A percentile compares a stretch with the other conserved stretches of the same genome.
phyloP scores from a whole-genome alignment of 371 early-diverging fungal genomes.

The Phascolomyces articulosus region DNA sequence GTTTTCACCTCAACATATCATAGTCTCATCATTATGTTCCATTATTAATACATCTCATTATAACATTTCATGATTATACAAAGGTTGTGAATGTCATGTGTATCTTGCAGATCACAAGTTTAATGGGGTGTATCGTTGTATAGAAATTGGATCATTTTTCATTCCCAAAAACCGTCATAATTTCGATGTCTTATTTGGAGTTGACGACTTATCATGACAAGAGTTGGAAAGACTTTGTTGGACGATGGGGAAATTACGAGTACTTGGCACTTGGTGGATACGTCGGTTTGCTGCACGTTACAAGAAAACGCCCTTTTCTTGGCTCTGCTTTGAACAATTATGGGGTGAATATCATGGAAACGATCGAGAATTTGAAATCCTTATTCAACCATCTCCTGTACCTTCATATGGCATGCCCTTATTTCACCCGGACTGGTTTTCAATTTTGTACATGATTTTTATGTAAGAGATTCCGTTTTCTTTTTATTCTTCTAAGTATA shows the following conservation, averaged over 20 bases:
- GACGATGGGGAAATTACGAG: background rate
- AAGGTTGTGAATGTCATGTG: no score
- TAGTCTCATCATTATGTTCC: no score
- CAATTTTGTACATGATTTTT: no score
- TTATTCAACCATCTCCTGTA: background rate
- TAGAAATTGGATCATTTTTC: background rate
- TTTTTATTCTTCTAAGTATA: no score
- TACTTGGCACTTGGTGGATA: slow-evolving; percentile 1
- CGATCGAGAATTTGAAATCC: background rate
- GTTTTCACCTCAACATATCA: no score
- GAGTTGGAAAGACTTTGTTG: background rate
- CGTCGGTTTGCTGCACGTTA: background rate
- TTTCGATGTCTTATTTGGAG: background rate
- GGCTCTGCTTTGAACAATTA: background rate
- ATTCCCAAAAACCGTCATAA: background rate
- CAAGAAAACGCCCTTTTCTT: background rate
- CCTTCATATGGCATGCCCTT: no score
- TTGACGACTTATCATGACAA: background rate
- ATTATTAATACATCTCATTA: no score
- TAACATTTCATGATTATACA: no score
- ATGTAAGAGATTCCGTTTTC: no score
- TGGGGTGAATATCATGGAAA: background rate
- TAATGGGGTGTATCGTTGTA: no score
- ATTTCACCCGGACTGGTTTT: no score
- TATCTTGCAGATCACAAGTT: no score